phyloP scores from a whole-genome alignment of 176 grass and related monocot species.

The Juncus inflexus region DNA sequence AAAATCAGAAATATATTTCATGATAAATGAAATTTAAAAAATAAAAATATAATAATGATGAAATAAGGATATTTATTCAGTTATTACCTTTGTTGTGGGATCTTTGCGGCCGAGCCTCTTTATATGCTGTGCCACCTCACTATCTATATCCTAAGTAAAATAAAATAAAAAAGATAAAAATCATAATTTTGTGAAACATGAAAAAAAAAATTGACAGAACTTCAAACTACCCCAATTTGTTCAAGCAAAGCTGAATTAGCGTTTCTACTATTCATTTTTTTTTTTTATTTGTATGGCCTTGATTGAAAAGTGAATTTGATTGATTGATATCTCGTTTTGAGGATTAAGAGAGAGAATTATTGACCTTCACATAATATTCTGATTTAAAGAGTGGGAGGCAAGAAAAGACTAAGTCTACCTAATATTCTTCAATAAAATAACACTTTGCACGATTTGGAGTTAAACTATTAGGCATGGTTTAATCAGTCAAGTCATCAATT shows the following conservation, averaged over 20 bases:
- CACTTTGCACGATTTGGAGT: too few species aligned
- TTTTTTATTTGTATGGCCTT: not conserved
- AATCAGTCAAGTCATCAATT: too few species aligned
- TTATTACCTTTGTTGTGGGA: constrained; percentile 74
- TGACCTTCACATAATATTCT: too few species aligned
- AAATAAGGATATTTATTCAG: constrained; percentile 11
- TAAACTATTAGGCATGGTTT: too few species aligned
- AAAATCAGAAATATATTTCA: not conserved
- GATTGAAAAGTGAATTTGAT: too few species aligned
- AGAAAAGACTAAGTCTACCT: not conserved
- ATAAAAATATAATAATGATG: constrained; percentile 16
- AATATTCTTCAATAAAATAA: not conserved
- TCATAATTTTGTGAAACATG: not conserved
- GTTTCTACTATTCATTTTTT: not conserved
- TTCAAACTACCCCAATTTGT: not conserved
- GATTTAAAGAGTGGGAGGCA: not conserved
- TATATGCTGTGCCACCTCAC: constrained; percentile 74
- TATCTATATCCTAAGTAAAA: constrained; percentile 56
- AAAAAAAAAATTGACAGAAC: not conserved
- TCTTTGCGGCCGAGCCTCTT: constrained; percentile 88
- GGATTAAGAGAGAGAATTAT: too few species aligned
- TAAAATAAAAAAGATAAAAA: constrained; percentile 10
- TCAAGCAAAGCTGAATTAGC: constrained; percentile 2
- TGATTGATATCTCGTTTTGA: too few species aligned
- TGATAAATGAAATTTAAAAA: not conserved